Conservation (phyloP, 164 flowering plant genomes). For the Piper betle region DNA sequence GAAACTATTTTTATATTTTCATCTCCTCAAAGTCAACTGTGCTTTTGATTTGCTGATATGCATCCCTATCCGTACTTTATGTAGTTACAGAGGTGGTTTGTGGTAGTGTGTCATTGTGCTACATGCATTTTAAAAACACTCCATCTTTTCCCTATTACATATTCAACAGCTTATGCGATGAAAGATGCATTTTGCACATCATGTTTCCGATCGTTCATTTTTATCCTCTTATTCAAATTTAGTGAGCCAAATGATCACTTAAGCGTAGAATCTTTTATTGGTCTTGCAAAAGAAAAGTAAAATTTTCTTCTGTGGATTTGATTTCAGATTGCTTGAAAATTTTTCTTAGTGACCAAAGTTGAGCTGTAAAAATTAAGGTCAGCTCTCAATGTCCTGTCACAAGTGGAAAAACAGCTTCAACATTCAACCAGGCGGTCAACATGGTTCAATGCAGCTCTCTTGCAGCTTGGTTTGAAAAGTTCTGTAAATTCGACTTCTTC, state of each 20-base stretch:
- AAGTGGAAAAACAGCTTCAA: constrained; percentile 91
- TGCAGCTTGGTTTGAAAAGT: constrained; percentile 80
- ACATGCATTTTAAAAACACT: neutral
- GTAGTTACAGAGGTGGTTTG: neutral
- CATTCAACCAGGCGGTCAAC: constrained; percentile 78
- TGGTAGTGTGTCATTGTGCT: neutral
- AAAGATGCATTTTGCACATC: neutral
- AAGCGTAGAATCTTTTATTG: neutral
- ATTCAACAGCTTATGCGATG: too few relatives aligned
- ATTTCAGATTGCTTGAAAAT: neutral
- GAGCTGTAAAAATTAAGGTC: constrained; percentile 70
- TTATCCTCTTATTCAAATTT: too few relatives aligned
- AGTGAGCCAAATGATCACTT: too few relatives aligned
- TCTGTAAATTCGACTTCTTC: constrained; percentile 48
- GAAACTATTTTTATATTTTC: neutral
- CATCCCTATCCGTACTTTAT: neutral
- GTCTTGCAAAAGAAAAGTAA: neutral
- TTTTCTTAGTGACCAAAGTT: constrained; percentile 53
- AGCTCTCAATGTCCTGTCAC: constrained; percentile 81
- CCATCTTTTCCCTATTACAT: too few relatives aligned
- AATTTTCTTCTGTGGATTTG: neutral
- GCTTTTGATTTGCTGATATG: too few relatives aligned
- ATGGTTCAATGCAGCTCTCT: constrained; percentile 89
- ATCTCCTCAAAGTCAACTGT: neutral
- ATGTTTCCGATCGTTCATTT: neutral